Evolutionary conservation across 2,329 filamentous ascomycete species (phyloP).

Genomic region (Talaromyces funiculosus): DNA sequence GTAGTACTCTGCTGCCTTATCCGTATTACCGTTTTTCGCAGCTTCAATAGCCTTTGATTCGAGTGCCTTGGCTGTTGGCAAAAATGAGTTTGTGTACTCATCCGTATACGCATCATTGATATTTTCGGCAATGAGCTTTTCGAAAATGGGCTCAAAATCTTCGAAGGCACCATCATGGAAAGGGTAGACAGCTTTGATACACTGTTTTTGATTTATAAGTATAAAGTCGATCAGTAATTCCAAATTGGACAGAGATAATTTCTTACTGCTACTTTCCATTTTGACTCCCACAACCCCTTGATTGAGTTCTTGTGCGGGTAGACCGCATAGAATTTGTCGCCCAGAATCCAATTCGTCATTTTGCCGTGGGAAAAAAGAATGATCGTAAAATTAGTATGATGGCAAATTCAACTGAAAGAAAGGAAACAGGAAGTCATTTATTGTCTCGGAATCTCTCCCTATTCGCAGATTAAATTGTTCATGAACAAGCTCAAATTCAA

Average conservation of each 20-base stretch:
- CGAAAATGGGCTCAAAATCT: constrained; percentile 66
- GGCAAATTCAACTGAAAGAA: background rate
- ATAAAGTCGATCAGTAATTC: background rate
- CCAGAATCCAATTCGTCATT: constrained; percentile 31
- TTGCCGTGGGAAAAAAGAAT: background rate
- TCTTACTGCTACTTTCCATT: constrained; percentile 64
- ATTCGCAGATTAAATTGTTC: background rate
- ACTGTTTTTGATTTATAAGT: constrained; percentile 25
- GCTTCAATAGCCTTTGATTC: constrained; percentile 49
- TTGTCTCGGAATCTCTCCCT: background rate
- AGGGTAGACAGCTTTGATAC: constrained; percentile 60
- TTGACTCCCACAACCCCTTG: constrained; percentile 65
- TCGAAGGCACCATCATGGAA: constrained; percentile 66
- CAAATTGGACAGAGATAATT: background rate
- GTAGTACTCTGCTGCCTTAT: constrained; percentile 57
- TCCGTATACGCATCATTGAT: constrained; percentile 62
- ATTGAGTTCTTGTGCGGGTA: constrained; percentile 57
- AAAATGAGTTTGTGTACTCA: constrained; percentile 59
- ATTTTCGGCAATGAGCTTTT: constrained; percentile 54
- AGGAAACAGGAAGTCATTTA: background rate
- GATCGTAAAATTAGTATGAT: background rate
- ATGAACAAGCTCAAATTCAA: background rate
- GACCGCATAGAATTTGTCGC: constrained; percentile 43
- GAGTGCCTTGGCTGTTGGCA: constrained; percentile 57
- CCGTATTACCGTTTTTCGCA: constrained; percentile 43